Evolutionary conservation across 202 grass and related monocot species (phyloP), one percentile per base, ranked within the genome.

Genomic region (Cymbopogon flexuosus): DNA sequence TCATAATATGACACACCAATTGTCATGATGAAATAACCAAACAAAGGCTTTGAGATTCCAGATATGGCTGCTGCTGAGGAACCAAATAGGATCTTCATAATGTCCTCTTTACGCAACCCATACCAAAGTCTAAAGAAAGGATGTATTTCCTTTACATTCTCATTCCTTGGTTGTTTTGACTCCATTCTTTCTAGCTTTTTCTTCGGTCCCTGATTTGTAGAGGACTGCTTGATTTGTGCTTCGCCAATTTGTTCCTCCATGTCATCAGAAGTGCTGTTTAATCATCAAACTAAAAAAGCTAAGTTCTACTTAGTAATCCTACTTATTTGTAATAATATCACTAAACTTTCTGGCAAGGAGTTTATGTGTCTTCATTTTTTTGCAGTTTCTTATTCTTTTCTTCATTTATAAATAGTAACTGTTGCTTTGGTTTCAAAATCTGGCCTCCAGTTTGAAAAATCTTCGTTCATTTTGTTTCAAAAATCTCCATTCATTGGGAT

Each of bases 11-110:
- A 73, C 54, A 89, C 70, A 72, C 84, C 90, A 16, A 93, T 75
- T 10, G 90, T 93, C 82, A 93, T 89, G 52, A 93, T 93, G 57
- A 23, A 93, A 66, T 76, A 93, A 78, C 81, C 90, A 72, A 93
- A 93, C 27, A 93, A 45, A 19, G 90, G 90, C 57, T 84, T 93
- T 6, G 90, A 87, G 46, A 93, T 72, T 59, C 90, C 90, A 73
- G 90, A 89, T 68, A 93, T 13, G 33, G 87, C 90, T 62, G 90
- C 90, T 58, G 87, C 90, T 57, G 83, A 36, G 15, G 90, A 93
- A 10, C 90, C 90, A 49, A 89, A n/a, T 46, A 84, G 39, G 60
- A 87, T 63, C 79, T 87, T 87, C 41, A 75, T 15, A 85, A 85
- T 80, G 58, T 93, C 85, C 2, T 87, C 82, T 68, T 83, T 90